Percentiles rank a stretch among this genome's conserved stretches.
phyloP scores from a whole-genome alignment of 2,329 filamentous ascomycete species.

The Fonsecaea erecta region DNA sequence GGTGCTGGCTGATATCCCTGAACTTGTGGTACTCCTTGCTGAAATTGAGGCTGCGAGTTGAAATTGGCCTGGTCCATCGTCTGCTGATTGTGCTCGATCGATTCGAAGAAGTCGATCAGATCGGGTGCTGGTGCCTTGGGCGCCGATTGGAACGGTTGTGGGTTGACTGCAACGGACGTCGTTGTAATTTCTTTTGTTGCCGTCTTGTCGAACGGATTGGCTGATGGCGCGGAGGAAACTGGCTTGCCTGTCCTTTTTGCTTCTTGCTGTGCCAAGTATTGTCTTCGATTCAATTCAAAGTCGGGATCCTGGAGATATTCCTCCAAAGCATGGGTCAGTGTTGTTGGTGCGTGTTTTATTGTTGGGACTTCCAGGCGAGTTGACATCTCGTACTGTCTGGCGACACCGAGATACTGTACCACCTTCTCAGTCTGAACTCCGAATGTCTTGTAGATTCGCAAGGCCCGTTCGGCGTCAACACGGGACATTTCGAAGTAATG shows the following conservation, averaged over 20 bases:
- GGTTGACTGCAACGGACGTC: constrained; percentile 34
- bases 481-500: constrained; percentile 99
- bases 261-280: constrained; percentile 86
- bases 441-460: constrained; percentile 90
- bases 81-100: constrained; percentile 87
- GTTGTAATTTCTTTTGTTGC: constrained; percentile 37
- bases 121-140: constrained; percentile 61
- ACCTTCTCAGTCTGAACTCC: constrained; percentile 90
- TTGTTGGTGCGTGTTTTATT: constrained; percentile 94
- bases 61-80: constrained; percentile 59
- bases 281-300: constrained; percentile 89
- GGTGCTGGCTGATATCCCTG: constrained; percentile 35
- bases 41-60: constrained; percentile 44
- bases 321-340: constrained; percentile 83
- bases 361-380: constrained; percentile 94
- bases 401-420: constrained; percentile 84
- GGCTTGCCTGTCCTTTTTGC: constrained; percentile 57
- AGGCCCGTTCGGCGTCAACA: constrained; percentile 85
- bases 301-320: constrained; percentile 94
- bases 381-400: constrained; percentile 87
- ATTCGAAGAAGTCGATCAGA: constrained; percentile 92
- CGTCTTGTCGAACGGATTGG: constrained; percentile 41
- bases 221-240: constrained; percentile 34
- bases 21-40: constrained; percentile 24
- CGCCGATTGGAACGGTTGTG: constrained; percentile 41